Evolutionary conservation across 495 filamentous ascomycete genomes (phyloP).

Genomic region (Aspergillus campestris): DNA sequence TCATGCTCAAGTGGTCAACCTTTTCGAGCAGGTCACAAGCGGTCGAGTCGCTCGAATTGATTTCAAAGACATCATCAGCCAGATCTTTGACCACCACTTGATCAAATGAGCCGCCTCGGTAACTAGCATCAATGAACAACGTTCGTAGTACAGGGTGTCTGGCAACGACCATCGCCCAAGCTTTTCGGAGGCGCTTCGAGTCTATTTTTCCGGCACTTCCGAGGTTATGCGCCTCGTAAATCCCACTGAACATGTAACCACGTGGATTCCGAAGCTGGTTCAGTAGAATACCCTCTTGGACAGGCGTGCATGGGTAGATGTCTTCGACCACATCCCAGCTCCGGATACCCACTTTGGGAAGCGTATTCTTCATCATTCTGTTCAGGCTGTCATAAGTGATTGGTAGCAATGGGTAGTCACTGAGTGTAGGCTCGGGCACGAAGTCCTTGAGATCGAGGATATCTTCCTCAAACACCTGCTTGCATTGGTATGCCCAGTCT

Average conservation of each 20-base stretch:
- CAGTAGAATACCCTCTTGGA: conserved; percentile 59
- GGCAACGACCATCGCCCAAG: conserved; percentile 47
- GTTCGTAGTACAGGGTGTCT: conserved; percentile 49
- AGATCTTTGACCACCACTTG: conserved; percentile 43
- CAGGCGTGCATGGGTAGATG: conserved; percentile 56
- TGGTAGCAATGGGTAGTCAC: conserved; percentile 42
- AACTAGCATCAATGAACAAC: conserved; percentile 45
- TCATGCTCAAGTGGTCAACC: conserved; percentile 27
- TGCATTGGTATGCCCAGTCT: conserved; percentile 53
- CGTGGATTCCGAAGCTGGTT: conserved; percentile 47
- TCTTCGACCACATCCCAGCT: conserved; percentile 42
- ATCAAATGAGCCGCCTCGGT: conserved; percentile 43
- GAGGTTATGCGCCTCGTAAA: conserved; percentile 31
- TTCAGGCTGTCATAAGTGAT: conserved; percentile 22
- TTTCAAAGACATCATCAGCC: conserved; percentile 24
- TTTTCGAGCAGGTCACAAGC: conserved; percentile 25
- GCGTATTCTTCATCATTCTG: conserved; percentile 28
- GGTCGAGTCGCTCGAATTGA: conserved; percentile 34
- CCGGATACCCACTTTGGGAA: conserved; percentile 42
- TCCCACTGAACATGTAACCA: conserved; percentile 38
- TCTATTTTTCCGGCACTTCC: conserved; percentile 25
- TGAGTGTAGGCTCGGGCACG: conserved; percentile 48
- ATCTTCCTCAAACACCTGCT: conserved; percentile 47
- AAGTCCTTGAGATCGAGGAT: conserved; percentile 40
- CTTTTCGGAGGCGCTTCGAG: conserved; percentile 28